These are phyloP conservation scores for Blastobotrys peoriensis DNA, from an alignment of 805 yeast genomes.

Conservation along the genomic window DNA sequence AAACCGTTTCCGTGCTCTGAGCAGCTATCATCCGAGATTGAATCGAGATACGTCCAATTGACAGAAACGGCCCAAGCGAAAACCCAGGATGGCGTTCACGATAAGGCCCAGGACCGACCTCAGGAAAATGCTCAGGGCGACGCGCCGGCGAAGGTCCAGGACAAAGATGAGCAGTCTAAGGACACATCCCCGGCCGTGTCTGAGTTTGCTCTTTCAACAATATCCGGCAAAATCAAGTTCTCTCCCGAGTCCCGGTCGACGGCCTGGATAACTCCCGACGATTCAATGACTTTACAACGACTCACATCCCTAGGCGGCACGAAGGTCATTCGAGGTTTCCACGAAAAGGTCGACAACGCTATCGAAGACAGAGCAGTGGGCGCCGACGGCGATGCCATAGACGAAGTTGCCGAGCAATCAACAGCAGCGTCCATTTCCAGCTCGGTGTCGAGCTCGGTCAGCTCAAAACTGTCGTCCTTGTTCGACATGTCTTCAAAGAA, in stretches of 20 bases:
- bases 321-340: constrained; percentile 24
- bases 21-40: constrained; percentile 51
- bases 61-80: constrained; percentile 1
- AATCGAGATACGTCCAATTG: constrained; percentile 42
- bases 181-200: constrained; percentile 8
- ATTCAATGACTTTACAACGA: constrained; percentile 4
- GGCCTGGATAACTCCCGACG: constrained; percentile 22
- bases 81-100: constrained; percentile 3
- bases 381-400: constrained; percentile 2
- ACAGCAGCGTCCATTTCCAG: background rate
- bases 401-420: background rate
- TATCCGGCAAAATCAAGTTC: constrained; percentile 6
- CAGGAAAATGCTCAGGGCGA: constrained; percentile 3
- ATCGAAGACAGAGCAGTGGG: constrained; percentile 11
- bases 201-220: constrained; percentile 12
- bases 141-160: background rate
- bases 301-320: constrained; percentile 32
- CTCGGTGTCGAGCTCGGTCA: constrained; percentile 3
- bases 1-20: constrained; percentile 44
- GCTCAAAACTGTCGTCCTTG: background rate
- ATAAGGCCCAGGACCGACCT: constrained; percentile 3
- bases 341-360: constrained; percentile 15
- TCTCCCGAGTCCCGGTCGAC: constrained; percentile 14
- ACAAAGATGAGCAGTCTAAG: background rate
- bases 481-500: background rate